Evolutionary conservation across 345 rosid genomes (phyloP).

Genomic region (Ceriops zippeliana): DNA sequence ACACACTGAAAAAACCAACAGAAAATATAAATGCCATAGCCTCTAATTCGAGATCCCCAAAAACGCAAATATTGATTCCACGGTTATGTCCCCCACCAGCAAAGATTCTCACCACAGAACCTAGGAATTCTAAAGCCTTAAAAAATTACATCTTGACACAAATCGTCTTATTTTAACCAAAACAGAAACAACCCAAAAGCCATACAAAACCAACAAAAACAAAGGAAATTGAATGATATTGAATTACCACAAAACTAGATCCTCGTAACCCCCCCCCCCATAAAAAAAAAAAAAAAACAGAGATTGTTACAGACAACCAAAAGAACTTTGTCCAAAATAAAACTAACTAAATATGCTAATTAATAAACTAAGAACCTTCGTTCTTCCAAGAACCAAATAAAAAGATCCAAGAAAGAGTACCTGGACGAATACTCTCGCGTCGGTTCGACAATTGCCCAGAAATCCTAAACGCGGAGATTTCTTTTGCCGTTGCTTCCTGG

Average conservation of each 20-base stretch:
- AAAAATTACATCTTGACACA: too few species aligned
- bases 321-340: not conserved
- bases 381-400: not conserved
- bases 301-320: not conserved
- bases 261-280: not conserved
- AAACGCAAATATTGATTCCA: too few species aligned
- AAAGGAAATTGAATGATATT: not conserved
- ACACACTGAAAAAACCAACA: too few species aligned
- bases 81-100: too few species aligned
- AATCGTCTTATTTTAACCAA: not conserved
- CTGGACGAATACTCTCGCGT: slow-evolving; percentile 12
- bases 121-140: too few species aligned
- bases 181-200: not conserved
- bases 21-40: too few species aligned
- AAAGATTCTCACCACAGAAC: too few species aligned
- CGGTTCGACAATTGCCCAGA: slow-evolving; percentile 26
- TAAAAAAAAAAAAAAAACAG: not conserved
- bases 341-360: not conserved
- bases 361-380: too few species aligned
- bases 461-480: slow-evolving; percentile 13
- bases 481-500: slow-evolving; percentile 16
- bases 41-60: too few species aligned
- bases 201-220: not conserved
- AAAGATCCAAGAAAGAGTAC: slow-evolving; percentile 11
- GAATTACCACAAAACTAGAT: not conserved